Conservation (phyloP, 148 eudicot species). For the Rhododendron ferrugineum region DNA sequence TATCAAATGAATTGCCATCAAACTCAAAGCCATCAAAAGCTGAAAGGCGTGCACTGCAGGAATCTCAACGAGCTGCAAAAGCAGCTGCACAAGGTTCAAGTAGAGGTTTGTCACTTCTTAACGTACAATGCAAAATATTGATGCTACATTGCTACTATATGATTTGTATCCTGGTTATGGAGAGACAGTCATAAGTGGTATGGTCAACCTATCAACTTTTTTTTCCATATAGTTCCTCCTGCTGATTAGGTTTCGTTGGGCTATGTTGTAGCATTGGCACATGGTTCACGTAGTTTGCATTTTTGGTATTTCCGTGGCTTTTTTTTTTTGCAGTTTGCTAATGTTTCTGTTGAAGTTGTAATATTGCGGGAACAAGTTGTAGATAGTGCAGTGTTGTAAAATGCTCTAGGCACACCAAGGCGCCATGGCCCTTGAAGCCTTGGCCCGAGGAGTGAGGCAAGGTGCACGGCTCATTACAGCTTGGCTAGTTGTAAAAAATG, state of each 20-base stretch:
- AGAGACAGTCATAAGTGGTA: neutral
- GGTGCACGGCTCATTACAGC: neutral
- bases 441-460: neutral
- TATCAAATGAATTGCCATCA: constrained; percentile 22
- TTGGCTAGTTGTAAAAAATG: neutral
- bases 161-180: neutral
- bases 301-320: neutral
- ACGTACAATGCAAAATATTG: neutral
- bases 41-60: constrained; percentile 90
- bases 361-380: neutral
- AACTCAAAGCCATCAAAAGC: constrained; percentile 58
- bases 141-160: neutral
- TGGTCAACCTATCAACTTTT: neutral
- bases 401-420: neutral
- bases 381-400: neutral
- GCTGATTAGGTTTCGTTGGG: neutral
- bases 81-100: constrained; percentile 53
- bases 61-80: constrained; percentile 93
- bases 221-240: neutral
- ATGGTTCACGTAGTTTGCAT: neutral
- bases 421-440: neutral
- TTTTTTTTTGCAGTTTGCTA: neutral
- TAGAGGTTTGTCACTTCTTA: neutral
- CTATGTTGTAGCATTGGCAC: neutral
- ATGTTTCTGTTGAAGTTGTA: neutral